These are phyloP conservation scores for Neurospora sp. DNA, from an alignment of 495 filamentous ascomycete species.

Conservation along the genomic window DNA sequence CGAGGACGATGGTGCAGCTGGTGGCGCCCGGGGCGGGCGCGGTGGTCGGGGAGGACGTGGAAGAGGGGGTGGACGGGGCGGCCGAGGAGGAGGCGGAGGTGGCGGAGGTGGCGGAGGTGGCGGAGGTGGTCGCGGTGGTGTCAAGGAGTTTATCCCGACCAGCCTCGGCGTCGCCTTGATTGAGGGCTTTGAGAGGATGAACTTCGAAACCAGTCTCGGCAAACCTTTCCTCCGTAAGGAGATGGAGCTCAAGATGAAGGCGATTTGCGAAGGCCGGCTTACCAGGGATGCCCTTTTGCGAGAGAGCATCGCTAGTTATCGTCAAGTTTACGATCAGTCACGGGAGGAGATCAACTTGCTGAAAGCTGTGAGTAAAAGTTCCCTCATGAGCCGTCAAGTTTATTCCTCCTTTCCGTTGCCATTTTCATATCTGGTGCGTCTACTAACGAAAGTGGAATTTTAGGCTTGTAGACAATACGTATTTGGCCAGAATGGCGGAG, in stretches of 20 bases:
- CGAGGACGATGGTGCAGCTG: conserved; percentile 24
- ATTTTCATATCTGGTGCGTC: background rate
- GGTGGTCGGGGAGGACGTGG: conserved; percentile 33
- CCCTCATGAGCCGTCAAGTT: background rate
- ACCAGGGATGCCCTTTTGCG: conserved; percentile 63
- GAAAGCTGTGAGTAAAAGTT: conserved; percentile 51
- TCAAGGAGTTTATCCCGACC: conserved; percentile 85
- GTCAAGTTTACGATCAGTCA: conserved; percentile 70
- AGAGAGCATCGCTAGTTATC: conserved; percentile 75
- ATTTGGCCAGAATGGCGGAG: conserved; percentile 19
- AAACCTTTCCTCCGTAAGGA: conserved; percentile 98
- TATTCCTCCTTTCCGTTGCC: background rate
- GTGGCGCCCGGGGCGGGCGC: conserved; percentile 25
- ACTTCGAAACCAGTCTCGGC: conserved; percentile 77
- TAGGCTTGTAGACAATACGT: conserved; percentile 42
- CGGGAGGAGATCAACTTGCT: conserved; percentile 63
- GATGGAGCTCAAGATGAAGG: conserved; percentile 91
- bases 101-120: conserved; percentile 27
- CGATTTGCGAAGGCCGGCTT: conserved; percentile 81
- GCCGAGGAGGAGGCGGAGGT: conserved; percentile 31
- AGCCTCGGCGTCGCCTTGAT: conserved; percentile 83
- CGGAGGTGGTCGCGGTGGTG: conserved; percentile 39
- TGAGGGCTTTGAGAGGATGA: conserved; percentile 86
- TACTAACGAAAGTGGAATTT: background rate
- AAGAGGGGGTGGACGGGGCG: conserved; percentile 25